Conservation (phyloP, 129 eudicot species). For the Escallonia rubra region DNA sequence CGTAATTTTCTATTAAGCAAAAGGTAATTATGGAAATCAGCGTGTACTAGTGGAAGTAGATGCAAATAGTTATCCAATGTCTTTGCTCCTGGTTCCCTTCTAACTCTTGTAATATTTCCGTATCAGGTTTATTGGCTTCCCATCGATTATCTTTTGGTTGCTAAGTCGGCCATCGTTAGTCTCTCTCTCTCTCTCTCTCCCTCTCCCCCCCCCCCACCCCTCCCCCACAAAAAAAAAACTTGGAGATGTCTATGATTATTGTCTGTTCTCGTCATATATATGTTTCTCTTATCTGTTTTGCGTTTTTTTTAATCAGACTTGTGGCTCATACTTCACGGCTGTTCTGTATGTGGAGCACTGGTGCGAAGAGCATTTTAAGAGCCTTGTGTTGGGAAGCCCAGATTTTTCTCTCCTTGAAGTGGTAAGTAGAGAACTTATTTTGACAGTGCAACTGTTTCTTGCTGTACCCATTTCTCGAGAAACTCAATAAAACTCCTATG, state of each 20-base stretch:
- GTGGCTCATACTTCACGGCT: constrained; percentile 95
- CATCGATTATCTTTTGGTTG: constrained; percentile 76
- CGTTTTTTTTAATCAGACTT: constrained; percentile 38
- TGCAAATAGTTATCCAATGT: background rate
- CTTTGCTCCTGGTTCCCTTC: constrained; percentile 7
- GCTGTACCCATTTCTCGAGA: background rate
- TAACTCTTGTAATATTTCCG: background rate
- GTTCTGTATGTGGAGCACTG: constrained; percentile 94
- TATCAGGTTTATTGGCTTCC: constrained; percentile 86
- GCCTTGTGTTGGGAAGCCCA: constrained; percentile 81
- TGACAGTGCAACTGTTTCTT: too few relatives aligned
- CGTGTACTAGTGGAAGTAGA: too few relatives aligned
- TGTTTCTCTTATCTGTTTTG: constrained; percentile 3
- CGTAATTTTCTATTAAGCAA: too few relatives aligned
- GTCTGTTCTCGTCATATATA: background rate
- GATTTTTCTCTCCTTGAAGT: constrained; percentile 83
- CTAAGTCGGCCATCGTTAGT: constrained; percentile 91
- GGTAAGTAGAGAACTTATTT: constrained; percentile 32
- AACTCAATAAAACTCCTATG: background rate
- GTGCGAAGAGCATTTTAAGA: constrained; percentile 87
- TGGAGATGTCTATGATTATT: background rate
- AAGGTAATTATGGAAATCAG: too few relatives aligned
- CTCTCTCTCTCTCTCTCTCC: background rate
- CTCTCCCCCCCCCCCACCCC: background rate
- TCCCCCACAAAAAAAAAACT: background rate